A percentile compares a stretch with the other conserved stretches of the same genome.
These are phyloP conservation scores for Panellus pusillus DNA, from an alignment of 768 basidiomycete genomes.

Conservation along the genomic window DNA sequence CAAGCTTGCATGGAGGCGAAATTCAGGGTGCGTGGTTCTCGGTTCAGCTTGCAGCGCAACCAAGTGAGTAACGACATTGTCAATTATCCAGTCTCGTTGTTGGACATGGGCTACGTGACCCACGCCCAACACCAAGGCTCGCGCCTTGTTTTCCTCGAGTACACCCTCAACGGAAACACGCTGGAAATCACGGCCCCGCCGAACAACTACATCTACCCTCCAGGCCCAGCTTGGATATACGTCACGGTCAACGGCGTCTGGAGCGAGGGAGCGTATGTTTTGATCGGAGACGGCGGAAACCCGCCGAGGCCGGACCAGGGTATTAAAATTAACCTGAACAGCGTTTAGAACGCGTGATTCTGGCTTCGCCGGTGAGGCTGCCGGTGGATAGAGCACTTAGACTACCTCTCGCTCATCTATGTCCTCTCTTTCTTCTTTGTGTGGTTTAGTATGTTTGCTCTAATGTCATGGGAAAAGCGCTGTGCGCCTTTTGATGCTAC, in stretches of 20 bases:
- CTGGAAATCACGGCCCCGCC: slow-evolving; percentile 36
- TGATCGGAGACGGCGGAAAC: slow-evolving; percentile 19
- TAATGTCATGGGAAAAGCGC: too few relatives aligned
- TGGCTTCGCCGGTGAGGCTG: too few relatives aligned
- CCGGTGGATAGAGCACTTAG: too few relatives aligned
- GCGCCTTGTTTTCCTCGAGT: slow-evolving; percentile 36
- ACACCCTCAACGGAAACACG: slow-evolving; percentile 29
- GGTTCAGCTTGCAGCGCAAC: too few relatives aligned
- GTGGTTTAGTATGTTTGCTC: too few relatives aligned
- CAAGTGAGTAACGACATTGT: too few relatives aligned
- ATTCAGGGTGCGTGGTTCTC: slow-evolving; percentile 18
- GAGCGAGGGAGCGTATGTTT: slow-evolving; percentile 18
- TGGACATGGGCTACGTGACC: slow-evolving; percentile 36
- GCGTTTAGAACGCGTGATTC: too few relatives aligned
- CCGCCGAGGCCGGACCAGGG: slow-evolving; percentile 8
- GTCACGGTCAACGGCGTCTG: slow-evolving; percentile 11
- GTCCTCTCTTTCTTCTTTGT: too few relatives aligned
- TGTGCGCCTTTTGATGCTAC: too few relatives aligned
- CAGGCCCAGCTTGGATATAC: slow-evolving; percentile 29
- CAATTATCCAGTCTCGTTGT: slow-evolving; percentile 29
- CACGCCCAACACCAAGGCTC: slow-evolving; percentile 38
- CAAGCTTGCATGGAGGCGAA: slow-evolving; percentile 11
- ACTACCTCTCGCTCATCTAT: too few relatives aligned
- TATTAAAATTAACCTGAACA: too few relatives aligned
- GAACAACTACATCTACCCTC: slow-evolving; percentile 35